These are phyloP conservation scores for Cytospora mali DNA, from an alignment of 2,329 filamentous ascomycete species.

Conservation along the genomic window DNA sequence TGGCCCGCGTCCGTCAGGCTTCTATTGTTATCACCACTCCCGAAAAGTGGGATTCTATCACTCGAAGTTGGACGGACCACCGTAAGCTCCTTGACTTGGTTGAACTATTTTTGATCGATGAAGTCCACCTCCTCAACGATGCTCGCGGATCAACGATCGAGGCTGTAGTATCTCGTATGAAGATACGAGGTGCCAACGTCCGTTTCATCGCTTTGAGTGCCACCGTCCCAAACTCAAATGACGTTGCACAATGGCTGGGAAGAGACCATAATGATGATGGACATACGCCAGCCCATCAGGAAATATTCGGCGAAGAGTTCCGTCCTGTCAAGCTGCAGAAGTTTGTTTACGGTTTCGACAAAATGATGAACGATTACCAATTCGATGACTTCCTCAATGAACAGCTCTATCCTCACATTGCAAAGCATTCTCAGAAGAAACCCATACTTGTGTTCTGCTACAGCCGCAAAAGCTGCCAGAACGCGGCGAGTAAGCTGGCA, in stretches of 20 bases:
- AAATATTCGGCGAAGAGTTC: conserved; percentile 78
- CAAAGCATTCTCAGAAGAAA: conserved; percentile 68
- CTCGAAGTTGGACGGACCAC: conserved; percentile 84
- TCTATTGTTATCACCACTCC: conserved; percentile 86
- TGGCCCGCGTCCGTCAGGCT: conserved; percentile 70
- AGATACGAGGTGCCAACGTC: conserved; percentile 72
- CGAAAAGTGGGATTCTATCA: conserved; percentile 91
- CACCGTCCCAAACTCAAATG: conserved; percentile 79
- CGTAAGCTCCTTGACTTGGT: conserved; percentile 73
- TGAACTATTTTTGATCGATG: conserved; percentile 81
- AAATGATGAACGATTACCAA: conserved; percentile 68
- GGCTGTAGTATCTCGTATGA: conserved; percentile 85
- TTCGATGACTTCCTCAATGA: conserved; percentile 72
- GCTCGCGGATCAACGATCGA: conserved; percentile 78
- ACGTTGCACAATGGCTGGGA: conserved; percentile 80
- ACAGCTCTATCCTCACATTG: conserved; percentile 68
- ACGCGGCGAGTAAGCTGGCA: conserved; percentile 68
- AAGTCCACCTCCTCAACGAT: conserved; percentile 86
- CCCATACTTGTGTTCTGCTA: conserved; percentile 85
- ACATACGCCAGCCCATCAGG: conserved; percentile 61
- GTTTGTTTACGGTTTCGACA: conserved; percentile 73
- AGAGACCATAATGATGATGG: conserved; percentile 61
- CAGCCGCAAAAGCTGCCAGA: conserved; percentile 70
- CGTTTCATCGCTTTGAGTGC: conserved; percentile 82
- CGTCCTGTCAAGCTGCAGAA: conserved; percentile 77